A percentile compares a stretch with the other conserved stretches of the same genome.
Evolutionary conservation across 306 rosid genomes (phyloP).

Genomic region (Carpinus fangiana): DNA sequence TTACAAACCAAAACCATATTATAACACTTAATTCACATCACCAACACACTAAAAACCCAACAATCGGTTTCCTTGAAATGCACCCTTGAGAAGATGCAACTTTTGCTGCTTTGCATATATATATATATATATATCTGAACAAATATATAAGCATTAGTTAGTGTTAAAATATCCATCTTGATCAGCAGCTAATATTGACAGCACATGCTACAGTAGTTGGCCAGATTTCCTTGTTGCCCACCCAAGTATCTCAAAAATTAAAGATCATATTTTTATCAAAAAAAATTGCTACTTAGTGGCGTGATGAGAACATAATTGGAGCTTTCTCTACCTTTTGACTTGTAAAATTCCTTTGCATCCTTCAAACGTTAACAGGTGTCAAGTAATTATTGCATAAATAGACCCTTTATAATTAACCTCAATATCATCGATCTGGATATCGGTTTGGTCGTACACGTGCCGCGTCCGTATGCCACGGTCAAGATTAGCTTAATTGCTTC

Average conservation of each 20-base stretch:
- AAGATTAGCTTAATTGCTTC: conserved; percentile 35
- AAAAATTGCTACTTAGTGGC: neutral
- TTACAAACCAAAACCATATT: no score
- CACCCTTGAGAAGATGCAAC: no score
- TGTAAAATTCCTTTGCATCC: neutral
- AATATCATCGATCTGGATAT: neutral
- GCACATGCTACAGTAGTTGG: conserved; percentile 2
- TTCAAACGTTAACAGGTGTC: conserved; percentile 19
- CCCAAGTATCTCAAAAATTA: neutral
- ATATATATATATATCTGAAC: no score
- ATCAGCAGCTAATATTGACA: neutral
- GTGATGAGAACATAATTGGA: neutral
- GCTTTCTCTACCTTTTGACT: conserved; percentile 15
- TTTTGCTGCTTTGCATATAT: no score
- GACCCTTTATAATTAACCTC: neutral
- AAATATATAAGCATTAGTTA: neutral
- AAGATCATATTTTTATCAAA: neutral
- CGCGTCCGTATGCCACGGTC: conserved; percentile 28
- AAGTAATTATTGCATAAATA: conserved; percentile 3
- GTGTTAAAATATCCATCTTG: neutral
- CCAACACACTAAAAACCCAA: no score
- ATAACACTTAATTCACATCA: no score
- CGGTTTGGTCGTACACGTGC: conserved; percentile 35
- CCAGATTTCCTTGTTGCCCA: neutral
- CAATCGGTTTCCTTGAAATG: no score